These are phyloP conservation scores for Nicotiana noctiflora DNA, from an alignment of 257 asterid genomes.

Conservation along the genomic window DNA sequence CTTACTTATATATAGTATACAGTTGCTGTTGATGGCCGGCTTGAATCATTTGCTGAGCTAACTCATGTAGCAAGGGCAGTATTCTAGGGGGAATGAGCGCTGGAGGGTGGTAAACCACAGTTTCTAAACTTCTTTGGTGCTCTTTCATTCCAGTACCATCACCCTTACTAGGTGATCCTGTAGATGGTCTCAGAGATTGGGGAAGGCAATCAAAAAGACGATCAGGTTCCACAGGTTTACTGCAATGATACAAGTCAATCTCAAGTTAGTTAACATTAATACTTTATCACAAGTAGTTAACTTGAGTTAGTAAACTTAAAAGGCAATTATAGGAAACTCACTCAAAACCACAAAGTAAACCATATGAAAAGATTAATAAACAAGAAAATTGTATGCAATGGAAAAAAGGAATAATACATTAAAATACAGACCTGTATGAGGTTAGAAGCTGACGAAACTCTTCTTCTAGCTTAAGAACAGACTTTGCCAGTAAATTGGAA, in stretches of 20 bases:
- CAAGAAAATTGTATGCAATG: not conserved
- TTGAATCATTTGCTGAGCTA: slow-evolving; percentile 67
- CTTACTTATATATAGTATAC: slow-evolving; percentile 57
- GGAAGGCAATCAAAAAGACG: slow-evolving; percentile 86
- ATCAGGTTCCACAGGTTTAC: slow-evolving; percentile 96
- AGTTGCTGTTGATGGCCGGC: slow-evolving; percentile 79
- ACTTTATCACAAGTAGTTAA: not conserved
- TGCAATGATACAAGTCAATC: slow-evolving; percentile 31
- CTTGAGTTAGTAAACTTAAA: not conserved
- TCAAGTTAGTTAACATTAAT: not conserved
- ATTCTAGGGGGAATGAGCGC: slow-evolving; percentile 68
- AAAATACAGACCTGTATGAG: slow-evolving; percentile 55
- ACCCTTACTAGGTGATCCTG: slow-evolving; percentile 52
- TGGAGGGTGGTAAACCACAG: slow-evolving; percentile 65
- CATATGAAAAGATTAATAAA: not conserved
- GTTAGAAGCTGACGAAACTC: slow-evolving; percentile 74
- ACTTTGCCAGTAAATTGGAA: slow-evolving; percentile 57
- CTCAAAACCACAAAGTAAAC: not conserved
- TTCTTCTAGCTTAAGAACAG: slow-evolving; percentile 73
- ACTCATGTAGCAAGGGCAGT: slow-evolving; percentile 63
- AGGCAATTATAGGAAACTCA: not conserved
- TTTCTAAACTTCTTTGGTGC: slow-evolving; percentile 52
- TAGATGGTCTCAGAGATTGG: slow-evolving; percentile 60
- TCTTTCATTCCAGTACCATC: slow-evolving; percentile 40
- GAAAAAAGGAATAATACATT: not conserved